Evolutionary conservation across 768 basidiomycete genomes (phyloP).

Genomic region (Lentinula edodes): DNA sequence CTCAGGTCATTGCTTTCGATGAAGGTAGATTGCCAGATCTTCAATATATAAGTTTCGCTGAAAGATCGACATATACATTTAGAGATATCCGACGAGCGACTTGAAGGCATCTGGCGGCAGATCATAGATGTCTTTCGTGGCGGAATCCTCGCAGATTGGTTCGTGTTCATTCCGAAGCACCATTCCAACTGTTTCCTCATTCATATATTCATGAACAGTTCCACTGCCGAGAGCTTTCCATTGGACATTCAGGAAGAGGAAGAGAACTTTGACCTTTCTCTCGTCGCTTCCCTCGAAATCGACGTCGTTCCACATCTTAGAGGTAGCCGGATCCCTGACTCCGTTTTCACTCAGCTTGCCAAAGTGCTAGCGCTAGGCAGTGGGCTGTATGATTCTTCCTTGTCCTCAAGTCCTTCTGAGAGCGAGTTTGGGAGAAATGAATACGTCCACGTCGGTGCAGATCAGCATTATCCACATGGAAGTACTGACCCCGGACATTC

Average conservation of each 20-base stretch:
- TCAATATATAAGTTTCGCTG: not conserved
- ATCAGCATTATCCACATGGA: constrained; percentile 38
- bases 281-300: constrained; percentile 75
- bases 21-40: constrained; percentile 31
- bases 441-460: constrained; percentile 32
- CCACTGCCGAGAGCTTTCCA: constrained; percentile 48
- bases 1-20: constrained; percentile 44
- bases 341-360: constrained; percentile 60
- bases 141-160: constrained; percentile 84
- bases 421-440: constrained; percentile 8
- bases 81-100: constrained; percentile 57
- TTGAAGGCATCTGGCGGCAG: constrained; percentile 84
- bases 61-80: not conserved
- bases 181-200: not conserved
- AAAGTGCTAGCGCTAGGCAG: constrained; percentile 73
- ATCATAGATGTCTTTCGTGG: constrained; percentile 77
- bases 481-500: constrained; percentile 53
- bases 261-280: constrained; percentile 79
- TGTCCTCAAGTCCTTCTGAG: not conserved
- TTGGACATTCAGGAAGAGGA: constrained; percentile 67
- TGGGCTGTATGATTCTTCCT: constrained; percentile 42
- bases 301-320: constrained; percentile 79
- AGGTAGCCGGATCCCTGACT: constrained; percentile 61
- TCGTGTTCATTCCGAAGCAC: constrained; percentile 15
- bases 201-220: constrained; percentile 30